A percentile compares a stretch with the other conserved stretches of the same genome.
Evolutionary conservation across 140 eudicot genomes (phyloP).

Genomic region (Oenanthe javanica): DNA sequence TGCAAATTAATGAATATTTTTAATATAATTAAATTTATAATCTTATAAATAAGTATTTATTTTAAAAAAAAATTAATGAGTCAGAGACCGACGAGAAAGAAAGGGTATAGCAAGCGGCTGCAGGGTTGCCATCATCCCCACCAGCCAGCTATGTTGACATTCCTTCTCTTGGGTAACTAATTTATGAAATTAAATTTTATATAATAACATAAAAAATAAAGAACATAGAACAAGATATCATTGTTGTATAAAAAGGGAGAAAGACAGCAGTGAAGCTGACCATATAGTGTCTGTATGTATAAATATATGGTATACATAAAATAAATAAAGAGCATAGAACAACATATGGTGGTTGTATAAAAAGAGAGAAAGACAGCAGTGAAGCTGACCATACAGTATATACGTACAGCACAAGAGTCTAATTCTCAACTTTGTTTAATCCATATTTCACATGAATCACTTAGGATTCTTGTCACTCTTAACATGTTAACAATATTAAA

Average conservation of each 20-base stretch:
- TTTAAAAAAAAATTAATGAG: too few species aligned
- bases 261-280: background rate
- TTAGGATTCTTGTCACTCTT: conserved; percentile 9
- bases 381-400: background rate
- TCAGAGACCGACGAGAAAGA: too few species aligned
- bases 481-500: background rate
- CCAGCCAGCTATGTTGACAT: conserved; percentile 26
- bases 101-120: background rate
- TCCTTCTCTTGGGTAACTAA: conserved; percentile 2
- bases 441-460: conserved; percentile 8
- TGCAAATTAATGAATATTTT: background rate
- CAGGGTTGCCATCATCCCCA: conserved; percentile 12
- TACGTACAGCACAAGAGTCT: background rate
- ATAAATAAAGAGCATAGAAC: background rate
- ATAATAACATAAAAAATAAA: background rate
- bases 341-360: background rate
- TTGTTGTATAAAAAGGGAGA: background rate
- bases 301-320: background rate
- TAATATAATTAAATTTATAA: too few species aligned
- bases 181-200: background rate
- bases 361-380: background rate
- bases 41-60: too few species aligned
- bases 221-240: conserved; percentile 3
- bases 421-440: conserved; percentile 6
- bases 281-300: background rate